These are phyloP conservation scores for Lichtheimia ramosa DNA, from an alignment of 371 early-diverging fungal genomes.

Conservation along the genomic window DNA sequence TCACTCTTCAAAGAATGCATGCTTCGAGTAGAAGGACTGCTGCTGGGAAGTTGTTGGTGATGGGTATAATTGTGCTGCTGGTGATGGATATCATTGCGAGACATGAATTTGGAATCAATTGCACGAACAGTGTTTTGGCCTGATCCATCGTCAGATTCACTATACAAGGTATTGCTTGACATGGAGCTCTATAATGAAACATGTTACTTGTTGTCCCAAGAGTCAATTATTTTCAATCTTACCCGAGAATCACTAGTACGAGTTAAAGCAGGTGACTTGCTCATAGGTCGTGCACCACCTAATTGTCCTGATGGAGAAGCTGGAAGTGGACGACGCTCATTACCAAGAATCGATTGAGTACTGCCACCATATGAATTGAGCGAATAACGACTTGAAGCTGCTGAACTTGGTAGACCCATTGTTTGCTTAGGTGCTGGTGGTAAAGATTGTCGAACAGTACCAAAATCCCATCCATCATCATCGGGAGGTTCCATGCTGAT, in stretches of 20 bases:
- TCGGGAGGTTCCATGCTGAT: slow-evolving; percentile 12
- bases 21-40: slow-evolving; percentile 33
- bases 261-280: background rate
- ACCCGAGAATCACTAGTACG: background rate
- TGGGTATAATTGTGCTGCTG: slow-evolving; percentile 18
- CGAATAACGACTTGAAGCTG: slow-evolving; percentile 32
- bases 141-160: slow-evolving; percentile 19
- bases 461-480: slow-evolving; percentile 31
- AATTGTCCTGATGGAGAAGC: background rate
- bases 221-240: slow-evolving; percentile 13
- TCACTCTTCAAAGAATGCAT: slow-evolving; percentile 29
- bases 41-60: slow-evolving; percentile 19
- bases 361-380: slow-evolving; percentile 14
- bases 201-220: background rate
- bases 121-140: slow-evolving; percentile 42
- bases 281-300: background rate
- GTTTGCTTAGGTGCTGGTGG: slow-evolving; percentile 25
- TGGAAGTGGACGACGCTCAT: slow-evolving; percentile 2
- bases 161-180: slow-evolving; percentile 16
- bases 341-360: slow-evolving; percentile 13
- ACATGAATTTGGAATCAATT: slow-evolving; percentile 15
- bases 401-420: slow-evolving; percentile 3
- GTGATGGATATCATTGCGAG: slow-evolving; percentile 10
- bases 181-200: background rate
- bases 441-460: slow-evolving; percentile 50